Evolutionary conservation across 495 filamentous ascomycete species (phyloP).

Genomic region (Hapsidospora chrysogenum): DNA sequence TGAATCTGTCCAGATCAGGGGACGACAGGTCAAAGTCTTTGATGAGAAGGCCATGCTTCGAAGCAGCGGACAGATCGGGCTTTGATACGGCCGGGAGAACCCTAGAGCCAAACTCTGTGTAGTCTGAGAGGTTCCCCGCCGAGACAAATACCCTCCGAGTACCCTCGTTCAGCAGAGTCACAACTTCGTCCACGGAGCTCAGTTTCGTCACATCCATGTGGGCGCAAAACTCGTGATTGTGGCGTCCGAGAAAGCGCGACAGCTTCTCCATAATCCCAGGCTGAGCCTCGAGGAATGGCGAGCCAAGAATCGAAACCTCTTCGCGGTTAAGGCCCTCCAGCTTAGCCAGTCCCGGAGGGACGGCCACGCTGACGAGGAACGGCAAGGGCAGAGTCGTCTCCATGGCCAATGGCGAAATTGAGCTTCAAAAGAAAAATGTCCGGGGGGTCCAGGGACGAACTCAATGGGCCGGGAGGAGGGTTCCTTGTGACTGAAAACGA

Average conservation of each 20-base stretch:
- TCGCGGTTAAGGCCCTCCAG: constrained; percentile 42
- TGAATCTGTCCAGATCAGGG: constrained; percentile 21
- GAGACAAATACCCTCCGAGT: constrained; percentile 75
- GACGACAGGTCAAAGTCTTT: constrained; percentile 24
- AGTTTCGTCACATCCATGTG: constrained; percentile 67
- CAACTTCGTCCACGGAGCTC: constrained; percentile 46
- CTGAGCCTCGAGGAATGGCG: constrained; percentile 51
- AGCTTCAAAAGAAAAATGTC: too few species aligned
- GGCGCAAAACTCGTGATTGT: constrained; percentile 47
- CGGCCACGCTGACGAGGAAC: constrained; percentile 39
- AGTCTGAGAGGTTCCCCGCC: constrained; percentile 38
- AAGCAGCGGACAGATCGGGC: constrained; percentile 13
- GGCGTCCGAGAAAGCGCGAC: constrained; percentile 47
- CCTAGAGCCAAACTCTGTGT: constrained; percentile 23
- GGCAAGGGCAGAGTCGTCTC: constrained; percentile 38
- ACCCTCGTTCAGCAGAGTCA: constrained; percentile 70
- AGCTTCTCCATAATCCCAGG: constrained; percentile 40
- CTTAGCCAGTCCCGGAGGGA: constrained; percentile 30
- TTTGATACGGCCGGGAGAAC: constrained; percentile 23
- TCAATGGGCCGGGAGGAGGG: not conserved
- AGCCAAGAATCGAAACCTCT: constrained; percentile 63
- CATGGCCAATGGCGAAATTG: too few species aligned
- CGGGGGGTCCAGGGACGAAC: constrained; percentile 1
- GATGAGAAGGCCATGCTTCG: constrained; percentile 24
- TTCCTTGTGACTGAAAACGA: too few species aligned